Base-by-base conservation (phyloP, 306 rosid species). In the Citrullus amarus region DNA sequence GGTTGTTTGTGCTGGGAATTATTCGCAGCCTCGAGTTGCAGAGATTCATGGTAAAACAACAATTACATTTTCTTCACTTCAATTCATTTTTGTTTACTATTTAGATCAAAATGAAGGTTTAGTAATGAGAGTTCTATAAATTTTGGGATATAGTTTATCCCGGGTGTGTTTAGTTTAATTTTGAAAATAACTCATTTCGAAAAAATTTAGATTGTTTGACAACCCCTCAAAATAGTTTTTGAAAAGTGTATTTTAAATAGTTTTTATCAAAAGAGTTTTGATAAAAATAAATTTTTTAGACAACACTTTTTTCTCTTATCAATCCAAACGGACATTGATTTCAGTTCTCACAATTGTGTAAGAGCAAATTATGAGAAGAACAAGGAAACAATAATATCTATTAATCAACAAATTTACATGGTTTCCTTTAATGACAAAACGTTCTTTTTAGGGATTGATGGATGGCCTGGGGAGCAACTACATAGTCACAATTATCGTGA, bases 401-500 rank as follows among this genome's bases (percentile, higher is more conserved):
- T 25, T 11, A 48, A 48, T 48, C 14, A 48, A 48, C 11, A 15
- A 48, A 48, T 48, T 48, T 48, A 11, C 53, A 3, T 48, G 11
- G 15, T 48, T 48, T 48, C 15, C 53, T 48, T 16, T 25, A 73
- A 73, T 14, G 17, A 17, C 6, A 0, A 44, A 1, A 55, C 0
- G 2, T 6, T 57, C 18, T 57, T 46, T 77, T 28, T 80, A 87
- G 90, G 87, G 44, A 77, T 85, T 14, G 55, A 81, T 81, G 17
- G 41, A 57, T 85, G 88, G 90, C 82, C 81, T 59, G 87, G 87
- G 62, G 73, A 32, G 80, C 87, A 85, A 70, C 53, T 88, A 6
- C 91, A 88, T 67, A 83, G 89, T 82, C 91, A 88, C 78, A 88
- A 85, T 67, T 88, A 83, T 67, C 87, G 89, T 34, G 59, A 48